Conservation (phyloP, 495 filamentous ascomycete species). For the Aspergillus biplanus region DNA sequence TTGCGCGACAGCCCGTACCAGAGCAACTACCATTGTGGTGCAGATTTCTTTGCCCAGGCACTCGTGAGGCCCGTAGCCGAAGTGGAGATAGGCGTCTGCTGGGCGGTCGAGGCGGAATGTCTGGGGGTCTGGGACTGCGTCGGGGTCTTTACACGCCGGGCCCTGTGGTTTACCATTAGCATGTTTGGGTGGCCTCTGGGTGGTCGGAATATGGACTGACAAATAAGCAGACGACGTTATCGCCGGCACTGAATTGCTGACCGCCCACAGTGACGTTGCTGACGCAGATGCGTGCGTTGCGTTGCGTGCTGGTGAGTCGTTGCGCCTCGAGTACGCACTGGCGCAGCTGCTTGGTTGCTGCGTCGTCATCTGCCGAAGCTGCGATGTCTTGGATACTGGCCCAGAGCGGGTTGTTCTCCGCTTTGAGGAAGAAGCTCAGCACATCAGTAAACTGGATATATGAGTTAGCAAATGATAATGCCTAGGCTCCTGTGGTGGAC, state of each 20-base stretch:
- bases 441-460: neutral
- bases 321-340: constrained; percentile 1
- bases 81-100: constrained; percentile 57
- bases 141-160: neutral
- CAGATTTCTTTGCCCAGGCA: constrained; percentile 52
- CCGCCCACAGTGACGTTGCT: neutral
- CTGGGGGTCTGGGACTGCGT: constrained; percentile 42
- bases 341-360: neutral
- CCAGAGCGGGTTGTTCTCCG: neutral
- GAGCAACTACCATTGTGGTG: constrained; percentile 46
- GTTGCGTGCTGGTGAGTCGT: neutral
- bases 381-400: neutral
- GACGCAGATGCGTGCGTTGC: neutral
- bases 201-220: neutral
- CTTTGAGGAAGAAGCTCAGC: neutral
- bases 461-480: constrained; percentile 41
- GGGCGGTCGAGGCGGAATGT: constrained; percentile 57
- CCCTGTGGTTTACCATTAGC: neutral
- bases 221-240: neutral
- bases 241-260: neutral
- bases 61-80: constrained; percentile 50
- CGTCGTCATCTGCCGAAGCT: neutral
- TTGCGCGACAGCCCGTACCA: neutral
- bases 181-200: neutral
- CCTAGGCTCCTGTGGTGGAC: neutral